Base-by-base conservation (phyloP, 2,329 filamentous ascomycete genomes). In the Xylariales sp. region DNA sequence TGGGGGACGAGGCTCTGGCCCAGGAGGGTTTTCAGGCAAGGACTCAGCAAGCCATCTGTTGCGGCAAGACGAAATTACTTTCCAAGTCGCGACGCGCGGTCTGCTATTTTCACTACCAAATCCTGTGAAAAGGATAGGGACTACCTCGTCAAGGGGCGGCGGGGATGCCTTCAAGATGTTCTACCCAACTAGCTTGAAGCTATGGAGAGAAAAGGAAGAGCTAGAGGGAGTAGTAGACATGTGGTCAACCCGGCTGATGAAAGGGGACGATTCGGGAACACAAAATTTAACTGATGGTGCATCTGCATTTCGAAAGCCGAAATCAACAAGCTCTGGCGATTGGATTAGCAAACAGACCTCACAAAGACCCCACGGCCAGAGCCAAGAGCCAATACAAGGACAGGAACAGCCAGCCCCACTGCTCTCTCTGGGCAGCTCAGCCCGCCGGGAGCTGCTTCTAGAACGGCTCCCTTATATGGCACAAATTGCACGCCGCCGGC, bases 61-160 rank as follows among this genome's bases (percentile, higher is more conserved):
- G 8, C 82, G 90, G 6, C 91, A 97, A 60, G 89, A 96, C 46
- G 93, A 98, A 55, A 90, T 98, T 56, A 83, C 85, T 17, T 97
- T 96, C 47, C 88, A 98, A 48, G 82, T 91, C 14, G 89, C 89
- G 5, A 87, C 95, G 0, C 80, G 90, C 11, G 93, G 93, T 1
- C 65, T 97, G 34, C 63, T 96, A 1, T 95, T 95, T 57, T 83
- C 81, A 8, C 72, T 98, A 3, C 93, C 93, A 98, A 78, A 78
- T 50, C 91, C 91, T 0, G 93, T 98, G 8, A 91, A 87, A 57
- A 75, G 81, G n/a, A 73, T 71, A 70, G 58, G 67, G 50, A 54
- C 59, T 52, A 49, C 66, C 54, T 52, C 61, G 55, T 51, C 65
- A 53, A 59, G 70, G 43, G 55, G 63, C 47, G 60, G 69, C 33